These are phyloP conservation scores for Umbellularia californica DNA, from an alignment of 164 flowering plant genomes.

Conservation along the genomic window DNA sequence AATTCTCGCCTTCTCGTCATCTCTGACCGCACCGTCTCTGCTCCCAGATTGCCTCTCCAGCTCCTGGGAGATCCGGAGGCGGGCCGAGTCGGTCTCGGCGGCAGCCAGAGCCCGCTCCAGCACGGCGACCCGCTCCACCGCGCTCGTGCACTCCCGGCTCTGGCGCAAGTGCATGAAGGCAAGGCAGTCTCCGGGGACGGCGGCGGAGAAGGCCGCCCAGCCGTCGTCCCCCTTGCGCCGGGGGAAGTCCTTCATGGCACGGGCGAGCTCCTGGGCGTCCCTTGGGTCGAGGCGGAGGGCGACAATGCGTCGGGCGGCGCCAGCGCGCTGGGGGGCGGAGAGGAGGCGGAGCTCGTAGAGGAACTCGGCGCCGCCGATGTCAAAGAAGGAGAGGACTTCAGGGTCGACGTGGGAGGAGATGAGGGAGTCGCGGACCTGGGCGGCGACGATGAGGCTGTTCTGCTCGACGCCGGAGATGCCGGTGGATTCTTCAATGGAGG, in stretches of 20 bases:
- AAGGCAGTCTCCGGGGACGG: conserved; percentile 66
- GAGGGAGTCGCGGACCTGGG: conserved; percentile 69
- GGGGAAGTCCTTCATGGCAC: conserved; percentile 80
- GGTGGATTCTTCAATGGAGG: conserved; percentile 73
- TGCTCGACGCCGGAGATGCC: conserved; percentile 85
- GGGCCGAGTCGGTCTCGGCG: conserved; percentile 54
- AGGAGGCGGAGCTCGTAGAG: conserved; percentile 72
- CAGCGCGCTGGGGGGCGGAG: conserved; percentile 43
- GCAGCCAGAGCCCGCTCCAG: conserved; percentile 49
- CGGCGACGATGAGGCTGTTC: conserved; percentile 66
- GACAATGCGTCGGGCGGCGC: conserved; percentile 41
- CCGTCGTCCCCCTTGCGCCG: conserved; percentile 52
- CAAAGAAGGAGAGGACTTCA: conserved; percentile 42
- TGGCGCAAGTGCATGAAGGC: conserved; percentile 65
- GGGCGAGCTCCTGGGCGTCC: conserved; percentile 65
- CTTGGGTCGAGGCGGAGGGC: conserved; percentile 36
- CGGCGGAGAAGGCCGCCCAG: conserved; percentile 53
- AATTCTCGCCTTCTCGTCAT: conserved; percentile 10
- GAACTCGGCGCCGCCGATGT: conserved; percentile 57
- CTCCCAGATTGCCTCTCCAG: conserved; percentile 27
- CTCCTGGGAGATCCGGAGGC: conserved; percentile 31
- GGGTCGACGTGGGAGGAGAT: conserved; percentile 38
- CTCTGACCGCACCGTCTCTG: conserved; percentile 11
- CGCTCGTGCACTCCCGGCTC: conserved; percentile 46
- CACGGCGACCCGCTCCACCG: conserved; percentile 31